Evolutionary conservation across 2,329 filamentous ascomycete genomes (phyloP), one percentile per base, ranked within the genome.

Genomic region (Neophaeococcomyces mojaviensis): DNA sequence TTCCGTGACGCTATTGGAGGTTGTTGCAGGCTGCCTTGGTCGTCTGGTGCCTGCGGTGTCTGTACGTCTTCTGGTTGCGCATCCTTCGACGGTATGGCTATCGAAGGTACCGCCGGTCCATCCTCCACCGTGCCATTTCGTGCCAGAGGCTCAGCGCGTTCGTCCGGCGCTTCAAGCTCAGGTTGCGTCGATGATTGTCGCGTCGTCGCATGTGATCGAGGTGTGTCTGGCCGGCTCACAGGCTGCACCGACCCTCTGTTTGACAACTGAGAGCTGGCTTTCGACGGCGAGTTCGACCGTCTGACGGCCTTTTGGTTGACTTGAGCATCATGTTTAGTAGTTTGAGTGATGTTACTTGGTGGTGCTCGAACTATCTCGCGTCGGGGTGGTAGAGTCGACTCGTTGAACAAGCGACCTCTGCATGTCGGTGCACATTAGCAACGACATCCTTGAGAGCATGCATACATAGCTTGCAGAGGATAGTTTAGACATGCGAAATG

Each of bases 391-490:
- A 78, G 67, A 42, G 74, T 74, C 53, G 68, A 62, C 61, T 77
- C 73, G 60, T 77, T 67, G 64, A 79, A 81, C 59, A 68, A 68
- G 50, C 71, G 74, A 55, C 74, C 73, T 70, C 77, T 79, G 56
- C 40, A 49, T 34, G 47, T 47, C 9, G 46, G 42, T 20, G 31
- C 18, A 32, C 12, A 54, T 63, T 31, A 63, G 58, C 22, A 52
- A 39, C n/a, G 35, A 33, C n/a, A 16, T 13, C 13, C 20, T 12
- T 22, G 9, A 33, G 4, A 15, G 31, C 6, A 36, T 24, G 13
- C 20, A 30, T 24, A 4, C 22, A 12, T 15, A 15, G 12, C 13
- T 2, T 50, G 26, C 39, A 8, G 36, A 38, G 20, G 35, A 12
- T 30, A 36, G 15, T 36, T 41, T 39, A 6, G 10, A 37, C n/a